Percentiles rank a stretch among this genome's conserved stretches.
These are phyloP conservation scores for Zymoseptoria crescenta DNA, from an alignment of 2,329 filamentous ascomycete genomes.

Conservation along the genomic window DNA sequence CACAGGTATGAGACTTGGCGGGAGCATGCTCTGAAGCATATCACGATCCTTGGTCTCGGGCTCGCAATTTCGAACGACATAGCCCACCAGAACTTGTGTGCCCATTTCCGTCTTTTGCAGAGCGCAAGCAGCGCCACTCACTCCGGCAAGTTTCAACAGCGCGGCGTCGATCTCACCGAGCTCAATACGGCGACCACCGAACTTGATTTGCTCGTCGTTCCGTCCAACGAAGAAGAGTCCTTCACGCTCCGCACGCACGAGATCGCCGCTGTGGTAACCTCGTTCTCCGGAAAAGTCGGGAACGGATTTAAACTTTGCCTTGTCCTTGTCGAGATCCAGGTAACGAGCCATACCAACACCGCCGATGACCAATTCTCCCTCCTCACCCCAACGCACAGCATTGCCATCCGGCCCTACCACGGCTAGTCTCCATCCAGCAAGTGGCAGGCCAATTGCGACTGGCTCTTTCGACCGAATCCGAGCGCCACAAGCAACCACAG, in stretches of 20 bases:
- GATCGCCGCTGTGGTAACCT: constrained; percentile 13
- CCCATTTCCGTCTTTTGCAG: constrained; percentile 5
- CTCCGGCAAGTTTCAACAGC: not conserved
- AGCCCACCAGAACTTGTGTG: constrained; percentile 6
- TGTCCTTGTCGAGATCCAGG: constrained; percentile 6
- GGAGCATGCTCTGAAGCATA: constrained; percentile 5
- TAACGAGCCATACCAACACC: constrained; percentile 7
- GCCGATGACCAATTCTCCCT: constrained; percentile 6
- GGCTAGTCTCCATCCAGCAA: constrained; percentile 7
- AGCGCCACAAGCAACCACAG: constrained; percentile 17
- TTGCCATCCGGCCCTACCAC: constrained; percentile 1
- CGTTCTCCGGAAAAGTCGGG: constrained; percentile 4
- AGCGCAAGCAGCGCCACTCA: constrained; percentile 1
- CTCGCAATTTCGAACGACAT: constrained; percentile 2
- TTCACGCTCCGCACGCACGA: constrained; percentile 5
- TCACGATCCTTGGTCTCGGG: constrained; percentile 1
- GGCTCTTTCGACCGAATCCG: constrained; percentile 14
- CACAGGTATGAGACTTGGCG: constrained; percentile 5
- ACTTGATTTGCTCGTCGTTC: constrained; percentile 82
- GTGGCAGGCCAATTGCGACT: constrained; percentile 17
- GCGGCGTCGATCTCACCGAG: constrained; percentile 76
- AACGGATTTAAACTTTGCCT: constrained; percentile 1
- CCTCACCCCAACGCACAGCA: constrained; percentile 4
- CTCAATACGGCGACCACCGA: constrained; percentile 88
- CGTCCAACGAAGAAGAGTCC: constrained; percentile 56